Percentiles rank a stretch among this genome's conserved stretches.
phyloP scores from a whole-genome alignment of 2,329 filamentous ascomycete species.

The Sporothrix brasiliensis region DNA sequence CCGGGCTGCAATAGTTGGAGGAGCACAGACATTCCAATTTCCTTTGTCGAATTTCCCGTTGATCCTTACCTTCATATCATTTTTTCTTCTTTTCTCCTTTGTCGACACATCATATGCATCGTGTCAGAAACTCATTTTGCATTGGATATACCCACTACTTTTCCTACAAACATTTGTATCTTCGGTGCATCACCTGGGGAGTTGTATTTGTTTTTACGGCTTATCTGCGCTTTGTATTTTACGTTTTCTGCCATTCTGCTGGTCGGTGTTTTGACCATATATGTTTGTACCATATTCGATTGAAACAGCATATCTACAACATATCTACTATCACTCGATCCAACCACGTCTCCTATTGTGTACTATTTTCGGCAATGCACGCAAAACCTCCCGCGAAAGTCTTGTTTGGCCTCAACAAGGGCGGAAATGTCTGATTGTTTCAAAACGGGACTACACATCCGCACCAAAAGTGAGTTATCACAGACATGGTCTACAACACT shows the following conservation, averaged over 20 bases:
- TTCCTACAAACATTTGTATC: neutral
- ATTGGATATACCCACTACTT: slow-evolving; percentile 27
- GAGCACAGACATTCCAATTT: neutral
- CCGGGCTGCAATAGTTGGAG: neutral
- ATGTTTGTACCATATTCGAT: neutral
- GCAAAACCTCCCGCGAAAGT: neutral
- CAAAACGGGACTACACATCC: neutral
- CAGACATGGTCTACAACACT: neutral
- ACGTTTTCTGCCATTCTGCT: neutral
- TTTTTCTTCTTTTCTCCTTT: slow-evolving; percentile 21
- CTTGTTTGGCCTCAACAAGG: neutral
- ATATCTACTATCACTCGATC: too few species aligned
- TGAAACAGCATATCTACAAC: neutral
- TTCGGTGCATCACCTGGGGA: slow-evolving; percentile 27
- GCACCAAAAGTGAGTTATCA: slow-evolving; percentile 1
- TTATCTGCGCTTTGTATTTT: neutral
- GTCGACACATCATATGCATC: slow-evolving; percentile 10
- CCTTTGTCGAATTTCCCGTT: slow-evolving; percentile 6
- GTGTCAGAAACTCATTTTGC: slow-evolving; percentile 4
- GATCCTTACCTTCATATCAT: neutral
- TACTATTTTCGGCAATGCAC: neutral
- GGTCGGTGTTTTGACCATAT: neutral
- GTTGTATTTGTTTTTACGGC: slow-evolving; percentile 4
- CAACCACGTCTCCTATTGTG: neutral
- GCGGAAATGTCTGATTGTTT: slow-evolving; percentile 9